Evolutionary conservation across 169 alveolate genomes (phyloP).

Genomic region (Blepharisma undulans): DNA sequence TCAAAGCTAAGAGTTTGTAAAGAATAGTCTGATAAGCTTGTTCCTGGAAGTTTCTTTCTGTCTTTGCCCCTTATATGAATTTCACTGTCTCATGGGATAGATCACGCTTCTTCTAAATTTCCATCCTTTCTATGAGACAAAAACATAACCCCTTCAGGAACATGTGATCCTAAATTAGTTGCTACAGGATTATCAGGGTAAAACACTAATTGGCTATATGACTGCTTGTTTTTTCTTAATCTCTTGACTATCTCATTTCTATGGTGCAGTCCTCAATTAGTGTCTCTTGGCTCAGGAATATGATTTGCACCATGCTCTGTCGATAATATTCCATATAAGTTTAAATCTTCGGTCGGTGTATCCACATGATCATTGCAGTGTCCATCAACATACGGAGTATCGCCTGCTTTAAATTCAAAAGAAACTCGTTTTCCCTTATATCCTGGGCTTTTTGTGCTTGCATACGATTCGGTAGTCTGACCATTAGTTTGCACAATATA

Average conservation of each 20-base stretch:
- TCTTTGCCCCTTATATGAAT: neutral
- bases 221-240: neutral
- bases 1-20: neutral
- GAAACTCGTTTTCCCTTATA: neutral
- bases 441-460: neutral
- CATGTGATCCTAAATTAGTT: neutral
- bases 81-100: neutral
- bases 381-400: neutral
- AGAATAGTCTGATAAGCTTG: neutral
- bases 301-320: neutral
- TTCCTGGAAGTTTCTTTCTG: neutral
- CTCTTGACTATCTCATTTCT: neutral
- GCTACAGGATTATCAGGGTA: neutral
- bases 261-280: neutral
- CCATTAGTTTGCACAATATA: neutral
- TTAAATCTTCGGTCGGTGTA: neutral
- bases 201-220: neutral
- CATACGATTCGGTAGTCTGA: neutral
- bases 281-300: neutral
- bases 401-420: neutral
- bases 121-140: neutral
- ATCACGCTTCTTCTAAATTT: neutral
- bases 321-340: neutral
- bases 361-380: neutral
- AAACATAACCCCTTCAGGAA: neutral